Evolutionary conservation across 2,329 filamentous ascomycete species (phyloP), one percentile per base, ranked within the genome.

Genomic region (Xylaria sp.): DNA sequence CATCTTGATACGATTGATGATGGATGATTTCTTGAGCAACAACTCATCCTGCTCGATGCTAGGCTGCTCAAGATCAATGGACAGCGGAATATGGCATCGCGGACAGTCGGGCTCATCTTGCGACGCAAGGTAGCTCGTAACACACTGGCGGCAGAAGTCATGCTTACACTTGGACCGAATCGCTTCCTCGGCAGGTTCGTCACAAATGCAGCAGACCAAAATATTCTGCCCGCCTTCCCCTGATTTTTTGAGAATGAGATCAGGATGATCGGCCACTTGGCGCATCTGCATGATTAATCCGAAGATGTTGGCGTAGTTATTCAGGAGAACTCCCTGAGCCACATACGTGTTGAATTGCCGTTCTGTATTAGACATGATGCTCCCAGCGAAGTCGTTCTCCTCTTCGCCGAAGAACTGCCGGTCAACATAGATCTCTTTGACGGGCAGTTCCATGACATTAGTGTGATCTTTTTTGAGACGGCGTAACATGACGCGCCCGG

Each of bases 281-380:
- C 96, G 91, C 95, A 99, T 98, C 79, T 97, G 94, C 93, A 98
- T 98, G 76, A 99, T 97, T 62, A 99, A 86, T 76, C 94, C 95
- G 75, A 99, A 99, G 71, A 99, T 98, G 78, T 99, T 99, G 82
- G 96, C 96, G 73, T 98, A 98, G 77, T 97, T 97, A 84, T 98
- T 94, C 68, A 99, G 86, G 79, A 99, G 89, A 22, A 98, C 95
- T 82, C 94, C 94, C 70, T 94, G 92, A 20, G 93, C 91, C 42
- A 98, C 96, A 72, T 98, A 99, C 0, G 94, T 98, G 76, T 98
- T 93, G 72, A 98, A 99, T 73, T 94, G 90, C 68, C 96, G 91
- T 65, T 90, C 88, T 7, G 92, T 91, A 76, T 92, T 97, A 17
- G 90, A 93, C 93, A 98, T 99, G 83, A 99, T 97, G 74, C 93